phyloP scores from a whole-genome alignment of 2,329 filamentous ascomycete genomes.

The Botrytis cinerea region DNA sequence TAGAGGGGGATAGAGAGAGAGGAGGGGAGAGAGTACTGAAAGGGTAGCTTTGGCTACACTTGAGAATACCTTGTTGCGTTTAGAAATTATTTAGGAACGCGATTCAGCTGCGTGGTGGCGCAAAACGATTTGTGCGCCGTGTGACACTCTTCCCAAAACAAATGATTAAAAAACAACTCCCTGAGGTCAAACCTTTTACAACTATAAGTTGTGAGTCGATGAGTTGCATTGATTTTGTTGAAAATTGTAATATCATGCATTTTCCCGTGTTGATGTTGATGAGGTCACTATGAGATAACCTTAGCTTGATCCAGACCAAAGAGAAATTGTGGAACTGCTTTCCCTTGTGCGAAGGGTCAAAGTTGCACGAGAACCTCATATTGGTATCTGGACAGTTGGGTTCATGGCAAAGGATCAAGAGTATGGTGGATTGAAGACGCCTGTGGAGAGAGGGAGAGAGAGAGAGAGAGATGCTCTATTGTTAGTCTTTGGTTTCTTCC shows the following conservation, averaged over 20 bases:
- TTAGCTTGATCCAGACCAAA: neutral
- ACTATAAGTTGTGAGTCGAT: neutral
- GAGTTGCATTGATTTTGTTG: neutral
- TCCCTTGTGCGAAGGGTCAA: neutral
- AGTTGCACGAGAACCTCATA: neutral
- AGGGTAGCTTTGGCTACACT: neutral
- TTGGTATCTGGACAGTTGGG: neutral
- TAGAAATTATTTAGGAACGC: neutral
- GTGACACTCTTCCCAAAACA: neutral
- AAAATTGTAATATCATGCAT: neutral
- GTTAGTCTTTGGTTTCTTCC: too few species aligned
- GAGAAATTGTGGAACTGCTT: neutral
- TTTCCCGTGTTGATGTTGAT: neutral
- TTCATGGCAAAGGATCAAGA: neutral
- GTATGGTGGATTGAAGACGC: too few species aligned
- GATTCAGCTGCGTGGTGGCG: neutral
- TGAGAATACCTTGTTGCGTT: slow-evolving; percentile 1
- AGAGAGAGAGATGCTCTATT: neutral
- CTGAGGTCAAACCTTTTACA: neutral
- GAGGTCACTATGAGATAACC: neutral
- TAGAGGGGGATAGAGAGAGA: neutral
- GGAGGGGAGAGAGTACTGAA: neutral
- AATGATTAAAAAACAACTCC: neutral
- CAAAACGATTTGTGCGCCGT: neutral
- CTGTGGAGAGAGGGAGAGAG: too few species aligned